Conservation (phyloP, 2,329 filamentous ascomycete genomes). For the Graphilbum sp. region DNA sequence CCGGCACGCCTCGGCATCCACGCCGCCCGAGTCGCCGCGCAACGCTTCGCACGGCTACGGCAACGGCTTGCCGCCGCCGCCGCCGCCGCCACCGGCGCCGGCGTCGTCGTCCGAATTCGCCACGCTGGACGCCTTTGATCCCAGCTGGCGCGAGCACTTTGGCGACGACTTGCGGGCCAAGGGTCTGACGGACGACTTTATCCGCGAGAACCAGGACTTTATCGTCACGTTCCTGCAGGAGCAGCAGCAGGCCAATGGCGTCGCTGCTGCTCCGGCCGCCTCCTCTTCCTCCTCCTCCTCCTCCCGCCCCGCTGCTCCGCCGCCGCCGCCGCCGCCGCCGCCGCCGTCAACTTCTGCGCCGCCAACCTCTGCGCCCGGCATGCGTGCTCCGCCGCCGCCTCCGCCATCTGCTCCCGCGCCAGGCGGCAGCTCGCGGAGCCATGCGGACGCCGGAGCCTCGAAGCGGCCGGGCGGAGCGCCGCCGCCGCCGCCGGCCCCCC, state of each 20-base stretch:
- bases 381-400: conserved; percentile 23
- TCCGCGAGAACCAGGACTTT: conserved; percentile 51
- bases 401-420: conserved; percentile 18
- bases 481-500: conserved; percentile 40
- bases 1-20: conserved; percentile 32
- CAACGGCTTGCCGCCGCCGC: conserved; percentile 14
- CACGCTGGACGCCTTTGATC: conserved; percentile 46
- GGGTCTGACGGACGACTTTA: conserved; percentile 49
- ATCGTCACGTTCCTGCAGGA: conserved; percentile 48
- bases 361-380: background rate
- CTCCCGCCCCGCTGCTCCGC: background rate
- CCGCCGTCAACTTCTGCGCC: conserved; percentile 22
- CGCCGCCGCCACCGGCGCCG: conserved; percentile 23
- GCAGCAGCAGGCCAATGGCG: conserved; percentile 27
- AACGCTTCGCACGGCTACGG: conserved; percentile 9
- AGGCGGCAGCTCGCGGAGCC: conserved; percentile 14
- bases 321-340: conserved; percentile 17
- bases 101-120: conserved; percentile 36
- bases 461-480: conserved; percentile 29
- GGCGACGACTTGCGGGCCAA: conserved; percentile 46
- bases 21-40: conserved; percentile 40
- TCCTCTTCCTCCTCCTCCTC: conserved; percentile 1
- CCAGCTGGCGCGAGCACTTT: conserved; percentile 48
- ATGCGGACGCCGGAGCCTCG: conserved; percentile 18
- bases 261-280: conserved; percentile 6